A percentile compares a stretch with the other conserved stretches of the same genome.
These are phyloP conservation scores for Lachnellula subtilissima DNA, from an alignment of 2,329 filamentous ascomycete genomes.

Conservation along the genomic window DNA sequence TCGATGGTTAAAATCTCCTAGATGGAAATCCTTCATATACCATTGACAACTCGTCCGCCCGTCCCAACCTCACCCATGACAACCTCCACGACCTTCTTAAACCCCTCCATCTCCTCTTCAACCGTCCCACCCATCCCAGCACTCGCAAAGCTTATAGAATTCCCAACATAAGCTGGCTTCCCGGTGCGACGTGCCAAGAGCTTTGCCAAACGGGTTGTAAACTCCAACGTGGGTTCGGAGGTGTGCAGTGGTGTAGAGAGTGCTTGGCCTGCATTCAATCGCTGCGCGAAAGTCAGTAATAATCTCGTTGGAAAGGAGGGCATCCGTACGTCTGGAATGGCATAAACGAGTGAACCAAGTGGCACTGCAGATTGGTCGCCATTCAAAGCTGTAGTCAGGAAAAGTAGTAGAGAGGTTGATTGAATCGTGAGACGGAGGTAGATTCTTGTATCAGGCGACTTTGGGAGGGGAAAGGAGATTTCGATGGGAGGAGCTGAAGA, in stretches of 20 bases:
- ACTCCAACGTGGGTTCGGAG: constrained; percentile 73
- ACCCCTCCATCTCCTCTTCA: constrained; percentile 91
- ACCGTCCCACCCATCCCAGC: constrained; percentile 73
- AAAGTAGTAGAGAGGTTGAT: constrained; percentile 54
- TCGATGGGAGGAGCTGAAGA: constrained; percentile 30
- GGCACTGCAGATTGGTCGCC: constrained; percentile 48
- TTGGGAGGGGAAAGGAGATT: constrained; percentile 56
- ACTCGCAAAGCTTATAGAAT: constrained; percentile 73
- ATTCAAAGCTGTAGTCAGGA: constrained; percentile 53
- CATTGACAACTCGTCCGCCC: constrained; percentile 17
- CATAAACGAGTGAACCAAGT: constrained; percentile 90
- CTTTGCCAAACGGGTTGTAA: constrained; percentile 79
- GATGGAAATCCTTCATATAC: background rate
- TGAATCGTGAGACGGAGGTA: constrained; percentile 56
- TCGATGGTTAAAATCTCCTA: background rate
- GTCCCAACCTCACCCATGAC: constrained; percentile 52
- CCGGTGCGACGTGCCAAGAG: constrained; percentile 69
- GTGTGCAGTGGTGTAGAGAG: constrained; percentile 76
- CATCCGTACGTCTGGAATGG: constrained; percentile 73
- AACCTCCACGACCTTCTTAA: constrained; percentile 68
- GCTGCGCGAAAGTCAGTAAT: constrained; percentile 22
- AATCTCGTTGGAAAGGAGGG: background rate
- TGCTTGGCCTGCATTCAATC: constrained; percentile 48
- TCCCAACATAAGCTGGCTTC: constrained; percentile 83
- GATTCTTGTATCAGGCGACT: constrained; percentile 55